Conservation (phyloP, 2,329 filamentous ascomycete genomes). For the Fusarium albosuccineum region DNA sequence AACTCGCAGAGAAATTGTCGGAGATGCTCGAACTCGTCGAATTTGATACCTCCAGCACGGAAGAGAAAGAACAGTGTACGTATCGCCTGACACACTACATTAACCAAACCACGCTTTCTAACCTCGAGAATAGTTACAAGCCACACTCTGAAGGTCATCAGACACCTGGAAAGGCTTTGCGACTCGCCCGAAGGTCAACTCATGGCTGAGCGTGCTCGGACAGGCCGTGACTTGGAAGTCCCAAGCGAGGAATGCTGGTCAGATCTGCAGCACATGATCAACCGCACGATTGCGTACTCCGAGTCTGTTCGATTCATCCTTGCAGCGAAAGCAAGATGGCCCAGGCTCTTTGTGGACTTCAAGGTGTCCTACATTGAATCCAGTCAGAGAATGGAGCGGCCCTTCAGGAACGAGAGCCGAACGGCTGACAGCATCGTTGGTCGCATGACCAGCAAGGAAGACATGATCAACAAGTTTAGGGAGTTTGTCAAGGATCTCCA, state of each 20-base stretch:
- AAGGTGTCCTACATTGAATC: conserved; percentile 43
- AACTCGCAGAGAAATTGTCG: neutral
- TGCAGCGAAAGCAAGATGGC: conserved; percentile 39
- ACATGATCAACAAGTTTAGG: conserved; percentile 1
- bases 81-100: neutral
- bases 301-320: conserved; percentile 32
- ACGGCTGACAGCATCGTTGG: conserved; percentile 11
- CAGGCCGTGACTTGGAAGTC: conserved; percentile 10
- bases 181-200: neutral
- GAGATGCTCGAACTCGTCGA: neutral
- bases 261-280: conserved; percentile 39
- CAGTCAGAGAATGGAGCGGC: conserved; percentile 2
- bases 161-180: conserved; percentile 6
- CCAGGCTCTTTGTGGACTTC: conserved; percentile 46
- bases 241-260: conserved; percentile 35
- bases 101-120: neutral
- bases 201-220: conserved; percentile 13
- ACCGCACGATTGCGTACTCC: conserved; percentile 35
- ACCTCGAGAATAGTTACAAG: neutral
- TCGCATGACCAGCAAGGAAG: conserved; percentile 17
- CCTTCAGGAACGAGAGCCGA: conserved; percentile 26
- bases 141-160: neutral
- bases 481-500: conserved; percentile 23
- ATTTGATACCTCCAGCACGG: neutral
- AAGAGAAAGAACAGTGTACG: neutral